Evolutionary conservation across 441 rosid species (phyloP), one percentile per base, ranked within the genome.

Genomic region (Pelargonium myrrhifolium): DNA sequence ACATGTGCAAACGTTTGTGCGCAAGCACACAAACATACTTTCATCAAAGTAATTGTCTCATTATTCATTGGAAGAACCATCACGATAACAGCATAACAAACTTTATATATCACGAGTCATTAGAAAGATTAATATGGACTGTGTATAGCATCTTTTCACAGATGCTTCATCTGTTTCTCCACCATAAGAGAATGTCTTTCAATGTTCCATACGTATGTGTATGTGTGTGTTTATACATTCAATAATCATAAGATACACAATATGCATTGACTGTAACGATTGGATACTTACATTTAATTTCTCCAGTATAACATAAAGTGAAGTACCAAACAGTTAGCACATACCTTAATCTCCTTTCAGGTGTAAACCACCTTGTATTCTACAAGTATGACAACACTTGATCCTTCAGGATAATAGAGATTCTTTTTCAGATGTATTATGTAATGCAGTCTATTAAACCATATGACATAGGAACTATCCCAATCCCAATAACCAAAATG

Each of bases 321-420:
- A 20, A 20, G 61, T 9, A 56, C 26, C 61, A 56, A 56, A 56
- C 11, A 56, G 61, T 56, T 9, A 56, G 61, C 61, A 56, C 61
- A 11, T 56, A 56, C 61, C 61, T 56, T 56, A 56, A 56, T 7
- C 61, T 56, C 28, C 26, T 56, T 56, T 56, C 28, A 56, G 61
- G 61, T 56, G 28, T 56, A 56, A 56, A 18, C 26, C 61, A 20
- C 28, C 61, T 20, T 20, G 61, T 20, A 56, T 56, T 56, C 61
- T 21, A 56, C 61, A 56, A 56, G 28, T 18, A 56, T 56, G 26
- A 56, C 26, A 56, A 56, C 61, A 56, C 28, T 56, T 56, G 61
- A 56, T 56, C 61, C 61, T 56, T 56, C 22, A 24, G 28, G 61
- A 56, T 20, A 20, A 56, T 56, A 56, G 4, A 56, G 9, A 56